Conservation (phyloP, 2,329 filamentous ascomycete genomes). For the Sclerotinia trifoliorum region DNA sequence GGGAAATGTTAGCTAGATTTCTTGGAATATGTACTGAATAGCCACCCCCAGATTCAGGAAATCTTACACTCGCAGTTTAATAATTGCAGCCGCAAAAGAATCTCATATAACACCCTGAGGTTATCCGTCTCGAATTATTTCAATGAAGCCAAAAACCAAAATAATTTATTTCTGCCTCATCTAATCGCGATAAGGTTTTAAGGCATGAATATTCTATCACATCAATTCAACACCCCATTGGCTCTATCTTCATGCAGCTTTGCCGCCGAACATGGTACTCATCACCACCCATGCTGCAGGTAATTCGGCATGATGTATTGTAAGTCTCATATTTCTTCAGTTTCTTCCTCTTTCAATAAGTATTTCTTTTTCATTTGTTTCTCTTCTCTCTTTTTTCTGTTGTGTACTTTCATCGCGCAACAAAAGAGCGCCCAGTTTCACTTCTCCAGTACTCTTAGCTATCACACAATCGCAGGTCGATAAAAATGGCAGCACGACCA, state of each 20-base stretch:
- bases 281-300: constrained; percentile 19
- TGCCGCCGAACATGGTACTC: constrained; percentile 20
- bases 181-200: constrained; percentile 18
- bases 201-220: constrained; percentile 14
- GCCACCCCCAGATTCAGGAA: neutral
- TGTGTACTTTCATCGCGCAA: constrained; percentile 1
- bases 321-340: constrained; percentile 9
- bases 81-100: neutral
- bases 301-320: neutral
- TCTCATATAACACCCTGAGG: neutral
- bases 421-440: constrained; percentile 4
- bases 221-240: constrained; percentile 12
- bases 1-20: neutral
- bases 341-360: neutral
- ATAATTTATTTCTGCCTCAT: constrained; percentile 24
- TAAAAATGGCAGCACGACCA: constrained; percentile 48
- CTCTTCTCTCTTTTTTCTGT: neutral
- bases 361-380: neutral
- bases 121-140: constrained; percentile 1
- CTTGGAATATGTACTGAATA: neutral
- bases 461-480: constrained; percentile 23
- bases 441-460: neutral
- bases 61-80: neutral
- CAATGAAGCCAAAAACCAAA: constrained; percentile 10
- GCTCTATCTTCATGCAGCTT: constrained; percentile 17